These are phyloP conservation scores for Globisporangium polare DNA, from an alignment of 352 stramenopile genomes.

Conservation along the genomic window DNA sequence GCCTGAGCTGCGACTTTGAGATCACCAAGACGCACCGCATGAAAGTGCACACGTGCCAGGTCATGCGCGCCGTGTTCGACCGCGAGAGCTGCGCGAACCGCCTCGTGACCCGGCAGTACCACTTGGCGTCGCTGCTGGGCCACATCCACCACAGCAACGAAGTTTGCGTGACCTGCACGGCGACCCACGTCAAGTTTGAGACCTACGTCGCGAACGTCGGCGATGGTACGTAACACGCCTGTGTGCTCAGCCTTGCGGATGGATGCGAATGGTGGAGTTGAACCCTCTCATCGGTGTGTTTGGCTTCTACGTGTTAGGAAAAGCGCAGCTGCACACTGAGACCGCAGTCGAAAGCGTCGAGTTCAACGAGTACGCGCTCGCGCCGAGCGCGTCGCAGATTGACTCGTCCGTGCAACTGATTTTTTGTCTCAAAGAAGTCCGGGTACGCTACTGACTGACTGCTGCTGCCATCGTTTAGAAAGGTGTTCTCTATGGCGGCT, in stretches of 20 bases:
- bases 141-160: constrained; percentile 84
- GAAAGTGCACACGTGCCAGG: constrained; percentile 71
- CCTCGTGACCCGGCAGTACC: constrained; percentile 62
- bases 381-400: constrained; percentile 26
- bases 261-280: too few relatives aligned
- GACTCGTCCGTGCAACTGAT: constrained; percentile 70
- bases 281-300: background rate
- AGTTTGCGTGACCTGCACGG: constrained; percentile 60
- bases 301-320: constrained; percentile 21
- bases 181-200: constrained; percentile 73
- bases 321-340: constrained; percentile 79
- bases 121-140: constrained; percentile 65
- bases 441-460: constrained; percentile 23
- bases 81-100: constrained; percentile 42
- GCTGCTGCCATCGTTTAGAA: constrained; percentile 3
- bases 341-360: constrained; percentile 74
- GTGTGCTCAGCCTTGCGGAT: background rate
- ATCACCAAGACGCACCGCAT: constrained; percentile 87
- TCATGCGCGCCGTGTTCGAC: constrained; percentile 81
- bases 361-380: constrained; percentile 70
- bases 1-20: constrained; percentile 74
- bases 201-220: constrained; percentile 62
- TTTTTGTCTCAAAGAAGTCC: constrained; percentile 81
- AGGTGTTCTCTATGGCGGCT: background rate
- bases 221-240: constrained; percentile 27